These are phyloP conservation scores for Triadica sebifera DNA, from an alignment of 345 rosid species.

Conservation along the genomic window DNA sequence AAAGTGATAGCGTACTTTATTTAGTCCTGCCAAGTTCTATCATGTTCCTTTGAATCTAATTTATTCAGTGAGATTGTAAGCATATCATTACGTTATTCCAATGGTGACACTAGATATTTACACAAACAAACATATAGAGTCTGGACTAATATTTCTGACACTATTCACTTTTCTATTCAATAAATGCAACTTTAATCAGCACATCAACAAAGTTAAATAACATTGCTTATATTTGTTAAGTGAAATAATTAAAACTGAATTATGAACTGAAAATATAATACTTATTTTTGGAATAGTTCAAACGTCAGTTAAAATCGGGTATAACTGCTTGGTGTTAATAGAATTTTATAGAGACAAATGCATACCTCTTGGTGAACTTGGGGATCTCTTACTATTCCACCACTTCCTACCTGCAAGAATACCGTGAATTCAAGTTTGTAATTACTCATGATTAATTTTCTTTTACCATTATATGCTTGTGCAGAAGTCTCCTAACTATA, in stretches of 20 bases:
- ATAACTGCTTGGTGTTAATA: not conserved
- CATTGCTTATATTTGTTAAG: not conserved
- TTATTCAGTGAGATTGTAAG: not conserved
- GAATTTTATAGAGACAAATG: not conserved
- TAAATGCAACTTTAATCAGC: not conserved
- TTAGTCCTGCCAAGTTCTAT: not conserved
- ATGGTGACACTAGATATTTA: not conserved
- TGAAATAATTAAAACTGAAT: not conserved
- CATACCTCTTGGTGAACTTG: slow-evolving; percentile 83
- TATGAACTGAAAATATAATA: not conserved
- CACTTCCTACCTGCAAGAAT: slow-evolving; percentile 68
- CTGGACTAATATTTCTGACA: not conserved
- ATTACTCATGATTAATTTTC: not conserved
- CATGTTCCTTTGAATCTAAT: not conserved
- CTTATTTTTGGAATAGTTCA: not conserved
- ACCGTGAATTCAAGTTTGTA: not conserved
- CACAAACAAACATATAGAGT: not conserved
- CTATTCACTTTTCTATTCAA: not conserved
- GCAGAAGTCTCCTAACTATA: not conserved
- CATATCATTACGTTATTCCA: not conserved
- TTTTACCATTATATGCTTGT: not conserved
- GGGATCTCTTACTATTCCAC: slow-evolving; percentile 96
- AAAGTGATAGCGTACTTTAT: not conserved
- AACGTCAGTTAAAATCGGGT: not conserved
- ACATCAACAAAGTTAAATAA: not conserved